Evolutionary conservation across 2,329 filamentous ascomycete genomes (phyloP), one percentile per base, ranked within the genome.

Genomic region (Fusarium papillatum): DNA sequence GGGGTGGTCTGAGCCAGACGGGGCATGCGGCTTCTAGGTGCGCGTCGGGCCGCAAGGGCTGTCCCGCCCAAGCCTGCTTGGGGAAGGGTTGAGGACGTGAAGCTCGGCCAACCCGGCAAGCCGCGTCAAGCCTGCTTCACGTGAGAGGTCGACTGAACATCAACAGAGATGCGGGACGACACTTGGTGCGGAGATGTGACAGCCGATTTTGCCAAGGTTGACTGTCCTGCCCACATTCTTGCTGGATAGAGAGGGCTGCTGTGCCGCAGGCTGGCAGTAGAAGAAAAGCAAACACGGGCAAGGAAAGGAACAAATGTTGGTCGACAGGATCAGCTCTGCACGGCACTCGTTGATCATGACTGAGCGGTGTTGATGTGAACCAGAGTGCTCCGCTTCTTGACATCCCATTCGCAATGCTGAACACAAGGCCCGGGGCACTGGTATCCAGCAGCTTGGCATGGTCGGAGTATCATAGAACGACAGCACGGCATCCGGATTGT

Each of bases 41-140:
- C 78, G 78, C 78, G 75, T 79, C 78, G 78, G 78, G 78, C 78
- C 78, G 78, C 78, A 79, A 80, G 76, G 78, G 76, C 71, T 80
- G 72, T 78, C 76, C 78, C 75, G 78, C 72, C 75, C 66, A 66
- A 76, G 69, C 65, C 53, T 65, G 55, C 72, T 71, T 73, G 75
- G 74, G 72, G 71, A 77, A 72, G 69, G 70, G 68, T 75, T 69
- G 70, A 75, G 75, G 75, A 74, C 9, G 74, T 75, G 57, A 71
- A 73, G 48, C 68, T 76, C 72, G 69, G 65, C 50, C 72, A 73
- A 71, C 73, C 76, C 74, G 70, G 77, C 72, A 79, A 73, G 69
- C 74, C 75, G 78, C 76, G 78, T 79, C 73, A 79, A 75, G 69
- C 70, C 66, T 64, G 70, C 73, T 79, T 79, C 78, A 79, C 76